Evolutionary conservation across 352 stramenopile species (phyloP), one percentile per base, ranked within the genome.

Genomic region (Globisporangium solare): DNA sequence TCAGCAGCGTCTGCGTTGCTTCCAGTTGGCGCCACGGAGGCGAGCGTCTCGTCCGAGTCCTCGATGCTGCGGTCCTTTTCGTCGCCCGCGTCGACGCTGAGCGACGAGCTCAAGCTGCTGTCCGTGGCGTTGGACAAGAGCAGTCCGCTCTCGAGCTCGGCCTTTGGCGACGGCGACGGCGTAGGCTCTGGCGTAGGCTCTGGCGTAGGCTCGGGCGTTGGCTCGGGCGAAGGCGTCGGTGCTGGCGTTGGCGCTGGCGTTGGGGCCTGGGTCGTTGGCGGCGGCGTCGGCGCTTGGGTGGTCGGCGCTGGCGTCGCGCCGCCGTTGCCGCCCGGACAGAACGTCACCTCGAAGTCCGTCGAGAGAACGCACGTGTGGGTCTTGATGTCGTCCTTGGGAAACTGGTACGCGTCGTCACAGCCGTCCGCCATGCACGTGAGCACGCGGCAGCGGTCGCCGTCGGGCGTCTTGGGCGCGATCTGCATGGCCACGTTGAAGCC

Each of bases 401-500:
- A 87, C 54, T 86, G 72, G 67, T 91, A 89, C 24, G 73, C 81
- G 47, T 91, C 81, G 18, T 46, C 20, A 47, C 81, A 91, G 13
- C 69, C 74, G 45, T 86, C 72, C n/a, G 52, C 54, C 61, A 76
- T 66, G 54, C 78, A 88, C 24, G 68, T 80, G 52, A 86, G 71
- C 37, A 68, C 52, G 6, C 67, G 51, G 52, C 76, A 91, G 57
- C 74, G 77, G 8, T 56, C 53, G 40, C 61, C 60, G 39, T 83
- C 60, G 2, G 67, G 65, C n/a, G 66, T 37, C 47, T 53, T 62
- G 2, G 78, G 73, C 13, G 68, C 64, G 58, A 92, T 88, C 66
- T 74, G 72, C 74, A 92, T 88, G 49, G 78, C 47, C 32, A 86
- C 64, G 70, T 89, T 89, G 65, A 81, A 91, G 43, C 78, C 76